These are phyloP conservation scores for Leucogyrophana mollusca DNA, from an alignment of 768 basidiomycete genomes.

Conservation along the genomic window DNA sequence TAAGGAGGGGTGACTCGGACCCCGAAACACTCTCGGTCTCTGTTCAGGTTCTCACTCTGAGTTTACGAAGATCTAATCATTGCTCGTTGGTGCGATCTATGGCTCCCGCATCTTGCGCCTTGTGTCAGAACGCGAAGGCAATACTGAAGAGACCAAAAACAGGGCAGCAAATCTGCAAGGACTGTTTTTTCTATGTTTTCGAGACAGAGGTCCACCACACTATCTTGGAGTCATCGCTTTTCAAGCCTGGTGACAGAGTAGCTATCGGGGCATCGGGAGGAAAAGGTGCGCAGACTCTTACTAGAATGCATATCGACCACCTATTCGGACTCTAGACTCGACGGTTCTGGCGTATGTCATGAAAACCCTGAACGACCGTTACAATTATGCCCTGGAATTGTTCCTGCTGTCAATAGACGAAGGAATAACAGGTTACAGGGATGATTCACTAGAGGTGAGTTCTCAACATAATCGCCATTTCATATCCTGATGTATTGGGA, in stretches of 20 bases:
- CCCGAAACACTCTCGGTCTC: too few relatives aligned
- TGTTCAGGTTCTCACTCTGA: too few relatives aligned
- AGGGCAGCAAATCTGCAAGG: constrained; percentile 94
- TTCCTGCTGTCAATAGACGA: constrained; percentile 97
- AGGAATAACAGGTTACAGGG: constrained; percentile 96
- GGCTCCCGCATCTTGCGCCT: constrained; percentile 77
- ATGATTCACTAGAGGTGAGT: constrained; percentile 90
- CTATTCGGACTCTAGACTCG: constrained; percentile 61
- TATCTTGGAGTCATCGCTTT: constrained; percentile 78
- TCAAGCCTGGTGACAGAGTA: constrained; percentile 86
- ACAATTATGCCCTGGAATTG: constrained; percentile 87
- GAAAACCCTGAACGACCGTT: constrained; percentile 92
- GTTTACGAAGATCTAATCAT: neutral
- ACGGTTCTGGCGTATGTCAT: constrained; percentile 97
- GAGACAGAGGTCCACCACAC: constrained; percentile 99
- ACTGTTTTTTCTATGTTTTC: constrained; percentile 95
- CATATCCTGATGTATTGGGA: constrained; percentile 3
- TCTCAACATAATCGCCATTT: neutral
- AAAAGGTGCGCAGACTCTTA: constrained; percentile 62
- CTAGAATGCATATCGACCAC: neutral
- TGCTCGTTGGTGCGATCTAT: too few relatives aligned
- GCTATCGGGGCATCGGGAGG: constrained; percentile 99
- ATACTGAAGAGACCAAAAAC: constrained; percentile 96
- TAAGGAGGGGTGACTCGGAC: too few relatives aligned
- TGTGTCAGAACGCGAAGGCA: constrained; percentile 75